phyloP scores from a whole-genome alignment of 345 rosid species.

The Noccaea bulbosa region DNA sequence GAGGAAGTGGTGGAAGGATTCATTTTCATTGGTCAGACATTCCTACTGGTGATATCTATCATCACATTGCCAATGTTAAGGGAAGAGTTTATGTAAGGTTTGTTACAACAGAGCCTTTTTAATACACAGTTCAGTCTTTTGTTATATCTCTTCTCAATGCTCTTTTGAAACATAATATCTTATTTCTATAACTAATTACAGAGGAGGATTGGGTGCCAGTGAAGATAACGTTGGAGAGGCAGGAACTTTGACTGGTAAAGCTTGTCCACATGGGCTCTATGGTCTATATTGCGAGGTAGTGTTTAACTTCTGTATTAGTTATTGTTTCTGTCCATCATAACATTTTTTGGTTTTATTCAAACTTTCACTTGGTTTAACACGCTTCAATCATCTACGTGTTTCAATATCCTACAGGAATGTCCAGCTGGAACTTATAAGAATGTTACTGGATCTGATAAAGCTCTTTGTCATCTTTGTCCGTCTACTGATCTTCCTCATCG shows the following conservation, averaged over 20 bases:
- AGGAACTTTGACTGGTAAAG: slow-evolving; percentile 86
- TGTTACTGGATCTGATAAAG: slow-evolving; percentile 70
- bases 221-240: slow-evolving; percentile 67
- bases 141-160: slow-evolving; percentile 1
- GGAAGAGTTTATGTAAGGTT: slow-evolving; percentile 79
- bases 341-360: slow-evolving; percentile 13
- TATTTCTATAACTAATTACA: too few species aligned
- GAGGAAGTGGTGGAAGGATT: slow-evolving; percentile 95
- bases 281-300: slow-evolving; percentile 87
- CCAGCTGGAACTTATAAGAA: slow-evolving; percentile 91
- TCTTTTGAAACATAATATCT: background rate
- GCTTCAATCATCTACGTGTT: slow-evolving; percentile 8
- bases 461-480: slow-evolving; percentile 72
- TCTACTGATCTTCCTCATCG: slow-evolving; percentile 74
- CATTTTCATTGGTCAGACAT: slow-evolving; percentile 91
- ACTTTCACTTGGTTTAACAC: slow-evolving; percentile 13
- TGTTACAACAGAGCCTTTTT: slow-evolving; percentile 34
- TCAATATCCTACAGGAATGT: slow-evolving; percentile 68
- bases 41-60: slow-evolving; percentile 75
- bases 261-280: slow-evolving; percentile 86
- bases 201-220: slow-evolving; percentile 79
- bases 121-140: slow-evolving; percentile 7
- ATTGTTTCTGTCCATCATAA: slow-evolving; percentile 10
- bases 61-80: slow-evolving; percentile 74
- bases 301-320: slow-evolving; percentile 13